phyloP scores from a whole-genome alignment of 176 grass and related monocot genomes.

The Dactylis glomerata region DNA sequence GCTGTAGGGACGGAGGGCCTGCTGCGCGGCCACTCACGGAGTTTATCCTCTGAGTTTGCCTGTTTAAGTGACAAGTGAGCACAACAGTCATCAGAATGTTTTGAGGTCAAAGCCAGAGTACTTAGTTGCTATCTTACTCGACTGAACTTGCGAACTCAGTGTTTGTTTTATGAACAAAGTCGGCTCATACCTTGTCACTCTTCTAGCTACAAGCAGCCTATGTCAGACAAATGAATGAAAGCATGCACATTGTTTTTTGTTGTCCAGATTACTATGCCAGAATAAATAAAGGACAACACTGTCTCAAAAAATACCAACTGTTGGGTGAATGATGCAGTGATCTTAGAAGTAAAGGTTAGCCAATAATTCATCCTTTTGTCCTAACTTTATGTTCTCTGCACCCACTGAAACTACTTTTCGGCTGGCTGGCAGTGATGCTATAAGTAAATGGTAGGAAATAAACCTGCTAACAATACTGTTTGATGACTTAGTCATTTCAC shows the following conservation, averaged over 20 bases:
- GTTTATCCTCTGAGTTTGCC: neutral
- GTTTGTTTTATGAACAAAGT: neutral
- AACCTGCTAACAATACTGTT: neutral
- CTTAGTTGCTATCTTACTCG: neutral
- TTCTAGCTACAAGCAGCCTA: neutral
- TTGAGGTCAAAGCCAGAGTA: neutral
- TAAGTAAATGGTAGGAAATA: neutral
- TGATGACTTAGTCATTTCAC: neutral
- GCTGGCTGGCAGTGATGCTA: neutral
- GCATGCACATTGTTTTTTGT: neutral
- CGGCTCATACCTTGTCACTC: neutral
- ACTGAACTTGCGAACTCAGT: neutral
- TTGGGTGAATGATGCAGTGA: no score
- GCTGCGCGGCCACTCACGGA: neutral
- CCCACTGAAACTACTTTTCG: neutral
- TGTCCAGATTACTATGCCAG: neutral
- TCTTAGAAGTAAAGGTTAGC: neutral
- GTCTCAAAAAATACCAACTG: no score
- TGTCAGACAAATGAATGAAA: neutral
- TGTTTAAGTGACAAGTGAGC: neutral
- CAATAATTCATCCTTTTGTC: neutral
- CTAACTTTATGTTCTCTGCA: neutral
- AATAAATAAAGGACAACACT: neutral
- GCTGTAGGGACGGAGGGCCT: neutral
- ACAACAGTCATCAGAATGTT: neutral